These are phyloP conservation scores for Colletotrichum chlorophyti DNA, from an alignment of 2,329 filamentous ascomycete species.

Conservation along the genomic window DNA sequence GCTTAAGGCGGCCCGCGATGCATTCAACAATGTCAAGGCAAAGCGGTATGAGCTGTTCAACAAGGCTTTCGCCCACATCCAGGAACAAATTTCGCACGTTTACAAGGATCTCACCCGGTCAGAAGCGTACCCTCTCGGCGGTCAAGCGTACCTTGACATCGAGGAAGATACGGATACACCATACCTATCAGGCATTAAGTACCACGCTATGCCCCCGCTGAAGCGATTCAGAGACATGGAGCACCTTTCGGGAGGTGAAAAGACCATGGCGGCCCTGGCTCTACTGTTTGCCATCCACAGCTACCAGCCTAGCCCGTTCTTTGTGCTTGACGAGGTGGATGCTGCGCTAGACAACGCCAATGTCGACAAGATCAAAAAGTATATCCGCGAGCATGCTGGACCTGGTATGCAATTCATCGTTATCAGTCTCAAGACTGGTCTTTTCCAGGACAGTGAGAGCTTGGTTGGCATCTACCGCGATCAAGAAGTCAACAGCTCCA, in stretches of 20 bases:
- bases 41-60: constrained; percentile 91
- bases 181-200: constrained; percentile 94
- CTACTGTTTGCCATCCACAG: constrained; percentile 96
- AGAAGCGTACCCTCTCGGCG: constrained; percentile 90
- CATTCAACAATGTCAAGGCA: constrained; percentile 82
- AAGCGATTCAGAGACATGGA: constrained; percentile 99
- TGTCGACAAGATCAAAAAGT: constrained; percentile 94
- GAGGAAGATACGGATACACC: constrained; percentile 95
- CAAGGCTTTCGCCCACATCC: constrained; percentile 93
- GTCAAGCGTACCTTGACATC: constrained; percentile 86
- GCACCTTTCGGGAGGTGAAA: constrained; percentile 94
- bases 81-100: constrained; percentile 89
- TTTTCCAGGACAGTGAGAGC: constrained; percentile 97
- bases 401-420: constrained; percentile 99
- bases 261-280: constrained; percentile 98
- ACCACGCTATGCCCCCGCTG: constrained; percentile 97
- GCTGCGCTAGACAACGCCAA: constrained; percentile 98
- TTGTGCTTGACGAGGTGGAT: constrained; percentile 97
- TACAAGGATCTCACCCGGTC: constrained; percentile 96
- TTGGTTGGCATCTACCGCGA: constrained; percentile 95
- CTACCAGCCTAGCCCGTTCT: constrained; percentile 95
- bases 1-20: constrained; percentile 78
- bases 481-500: constrained; percentile 90
- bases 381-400: constrained; percentile 90
- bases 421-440: constrained; percentile 91